phyloP scores from a whole-genome alignment of 2,329 filamentous ascomycete genomes.

The Xylaria multiplex region DNA sequence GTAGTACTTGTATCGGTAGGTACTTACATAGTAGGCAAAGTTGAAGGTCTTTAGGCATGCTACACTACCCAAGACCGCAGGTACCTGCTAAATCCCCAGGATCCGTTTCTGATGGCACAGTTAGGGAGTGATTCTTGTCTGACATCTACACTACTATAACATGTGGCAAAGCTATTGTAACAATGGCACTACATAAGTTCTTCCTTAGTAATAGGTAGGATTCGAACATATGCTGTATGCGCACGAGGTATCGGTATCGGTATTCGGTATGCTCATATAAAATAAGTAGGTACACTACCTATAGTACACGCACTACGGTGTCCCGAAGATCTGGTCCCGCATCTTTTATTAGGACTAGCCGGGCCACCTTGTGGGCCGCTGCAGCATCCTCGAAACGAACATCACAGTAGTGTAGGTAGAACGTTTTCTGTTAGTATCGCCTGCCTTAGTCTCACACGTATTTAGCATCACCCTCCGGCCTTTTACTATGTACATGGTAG shows the following conservation, averaged over 20 bases:
- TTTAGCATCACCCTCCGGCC: background rate
- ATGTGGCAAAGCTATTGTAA: no score
- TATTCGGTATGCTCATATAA: no score
- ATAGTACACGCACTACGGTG: constrained; percentile 15
- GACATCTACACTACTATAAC: no score
- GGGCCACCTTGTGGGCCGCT: constrained; percentile 39
- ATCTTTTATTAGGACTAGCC: constrained; percentile 46
- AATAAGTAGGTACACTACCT: no score
- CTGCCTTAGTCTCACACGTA: constrained; percentile 9
- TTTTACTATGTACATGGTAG: background rate
- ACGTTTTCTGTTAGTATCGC: constrained; percentile 5
- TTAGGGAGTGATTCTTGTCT: no score
- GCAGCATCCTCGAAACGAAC: constrained; percentile 10
- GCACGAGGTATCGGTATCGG: no score
- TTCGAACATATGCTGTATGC: no score
- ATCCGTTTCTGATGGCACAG: no score
- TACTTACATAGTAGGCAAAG: no score
- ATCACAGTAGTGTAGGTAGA: background rate
- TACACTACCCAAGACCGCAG: background rate
- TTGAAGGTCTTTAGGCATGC: no score
- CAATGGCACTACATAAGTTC: no score
- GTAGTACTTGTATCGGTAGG: background rate
- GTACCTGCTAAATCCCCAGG: background rate
- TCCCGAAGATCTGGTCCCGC: constrained; percentile 49
- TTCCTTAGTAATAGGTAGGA: no score